phyloP scores from a whole-genome alignment of 495 filamentous ascomycete genomes.

The Trypethelium eluteriae region DNA sequence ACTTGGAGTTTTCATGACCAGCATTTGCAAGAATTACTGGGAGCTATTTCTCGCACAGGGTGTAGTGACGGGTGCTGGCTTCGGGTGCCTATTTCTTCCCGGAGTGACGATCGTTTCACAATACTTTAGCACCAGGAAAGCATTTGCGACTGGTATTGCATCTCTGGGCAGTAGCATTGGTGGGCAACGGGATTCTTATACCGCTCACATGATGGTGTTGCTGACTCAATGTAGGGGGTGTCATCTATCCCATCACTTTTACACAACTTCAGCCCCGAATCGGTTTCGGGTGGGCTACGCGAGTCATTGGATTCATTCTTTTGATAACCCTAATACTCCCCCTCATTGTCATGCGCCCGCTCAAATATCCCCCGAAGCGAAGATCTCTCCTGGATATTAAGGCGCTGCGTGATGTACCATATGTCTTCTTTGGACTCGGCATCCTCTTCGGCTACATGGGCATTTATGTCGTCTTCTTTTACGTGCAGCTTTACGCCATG shows the following conservation, averaged over 20 bases:
- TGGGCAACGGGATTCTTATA: slow-evolving; percentile 60
- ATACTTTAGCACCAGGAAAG: slow-evolving; percentile 40
- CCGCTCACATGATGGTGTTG: slow-evolving; percentile 50
- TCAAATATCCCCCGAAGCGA: slow-evolving; percentile 23
- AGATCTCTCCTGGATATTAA: slow-evolving; percentile 25
- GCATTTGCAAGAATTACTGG: slow-evolving; percentile 40
- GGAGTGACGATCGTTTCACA: slow-evolving; percentile 38
- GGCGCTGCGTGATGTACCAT: slow-evolving; percentile 24
- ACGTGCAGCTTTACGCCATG: slow-evolving; percentile 44
- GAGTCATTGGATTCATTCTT: slow-evolving; percentile 63
- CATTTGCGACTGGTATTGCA: slow-evolving; percentile 47
- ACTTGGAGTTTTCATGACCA: slow-evolving; percentile 36
- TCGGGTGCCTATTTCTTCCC: slow-evolving; percentile 39
- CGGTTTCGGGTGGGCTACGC: slow-evolving; percentile 73
- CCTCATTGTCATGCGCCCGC: slow-evolving; percentile 37
- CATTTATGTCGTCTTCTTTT: slow-evolving; percentile 18
- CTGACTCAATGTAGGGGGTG: slow-evolving; percentile 52
- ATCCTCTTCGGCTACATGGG: slow-evolving; percentile 9
- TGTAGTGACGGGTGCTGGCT: slow-evolving; percentile 39
- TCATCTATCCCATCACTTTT: slow-evolving; percentile 68
- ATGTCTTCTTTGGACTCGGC: slow-evolving; percentile 20
- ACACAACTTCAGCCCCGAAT: slow-evolving; percentile 57
- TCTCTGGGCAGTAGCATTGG: slow-evolving; percentile 61
- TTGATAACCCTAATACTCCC: slow-evolving; percentile 47
- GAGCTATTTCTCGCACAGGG: slow-evolving; percentile 43